Conservation (phyloP, 768 basidiomycete genomes). For the Rickenella mellea region DNA sequence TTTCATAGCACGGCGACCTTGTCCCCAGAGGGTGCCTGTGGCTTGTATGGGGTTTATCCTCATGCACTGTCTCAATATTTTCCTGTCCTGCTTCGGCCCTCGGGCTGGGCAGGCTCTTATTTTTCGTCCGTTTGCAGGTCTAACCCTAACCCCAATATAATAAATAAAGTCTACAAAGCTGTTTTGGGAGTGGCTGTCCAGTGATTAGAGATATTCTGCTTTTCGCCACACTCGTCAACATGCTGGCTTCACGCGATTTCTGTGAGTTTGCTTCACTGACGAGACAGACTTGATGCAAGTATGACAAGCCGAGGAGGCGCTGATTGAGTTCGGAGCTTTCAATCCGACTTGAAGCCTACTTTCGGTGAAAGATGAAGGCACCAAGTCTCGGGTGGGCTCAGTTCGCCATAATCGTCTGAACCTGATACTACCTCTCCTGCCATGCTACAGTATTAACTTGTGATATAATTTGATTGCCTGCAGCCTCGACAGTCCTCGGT, state of each 20-base stretch:
- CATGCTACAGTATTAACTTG: too few relatives aligned
- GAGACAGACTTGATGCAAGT: not conserved
- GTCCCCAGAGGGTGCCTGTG: conserved; percentile 50
- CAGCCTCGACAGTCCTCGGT: too few relatives aligned
- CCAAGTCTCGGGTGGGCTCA: too few relatives aligned
- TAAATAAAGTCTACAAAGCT: not conserved
- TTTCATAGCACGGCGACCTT: conserved; percentile 68
- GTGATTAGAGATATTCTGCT: not conserved
- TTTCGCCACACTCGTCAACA: not conserved
- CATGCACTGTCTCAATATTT: conserved; percentile 79
- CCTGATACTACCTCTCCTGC: too few relatives aligned
- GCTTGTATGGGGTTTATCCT: conserved; percentile 62
- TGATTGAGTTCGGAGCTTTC: too few relatives aligned
- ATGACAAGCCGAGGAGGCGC: not conserved
- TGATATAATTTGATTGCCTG: too few relatives aligned
- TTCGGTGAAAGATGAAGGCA: too few relatives aligned
- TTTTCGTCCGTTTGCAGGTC: conserved; percentile 21
- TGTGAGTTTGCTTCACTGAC: not conserved
- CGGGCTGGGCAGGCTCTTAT: conserved; percentile 43
- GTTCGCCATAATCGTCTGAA: too few relatives aligned
- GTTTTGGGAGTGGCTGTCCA: not conserved
- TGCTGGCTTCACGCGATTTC: not conserved
- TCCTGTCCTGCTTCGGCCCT: conserved; percentile 62
- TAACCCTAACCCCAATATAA: conserved; percentile 39
- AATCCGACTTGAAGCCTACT: too few relatives aligned